Conservation (phyloP, 2,329 filamentous ascomycete species). For the Metarhizium robertsii region DNA sequence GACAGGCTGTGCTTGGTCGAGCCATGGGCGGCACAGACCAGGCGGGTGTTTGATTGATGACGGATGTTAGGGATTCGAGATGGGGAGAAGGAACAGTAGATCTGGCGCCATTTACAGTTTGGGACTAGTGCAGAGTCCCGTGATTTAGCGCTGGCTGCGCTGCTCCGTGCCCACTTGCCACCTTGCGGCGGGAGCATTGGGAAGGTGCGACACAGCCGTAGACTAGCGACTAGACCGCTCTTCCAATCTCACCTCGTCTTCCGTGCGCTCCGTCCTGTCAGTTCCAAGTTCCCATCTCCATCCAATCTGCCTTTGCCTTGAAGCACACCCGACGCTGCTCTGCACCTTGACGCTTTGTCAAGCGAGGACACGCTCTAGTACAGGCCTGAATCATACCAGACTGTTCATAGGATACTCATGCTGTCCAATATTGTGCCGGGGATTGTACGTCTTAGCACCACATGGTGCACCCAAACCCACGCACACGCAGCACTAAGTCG, state of each 20-base stretch:
- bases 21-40: not conserved
- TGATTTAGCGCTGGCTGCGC: not conserved
- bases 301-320: not conserved
- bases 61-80: not conserved
- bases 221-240: not conserved
- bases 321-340: not conserved
- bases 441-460: not conserved
- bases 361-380: not conserved
- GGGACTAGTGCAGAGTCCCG: constrained; percentile 2
- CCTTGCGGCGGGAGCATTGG: not conserved
- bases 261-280: not conserved
- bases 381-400: too few species aligned
- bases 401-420: too few species aligned
- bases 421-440: too few species aligned
- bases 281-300: not conserved
- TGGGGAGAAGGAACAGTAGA: not conserved
- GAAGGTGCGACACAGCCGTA: constrained; percentile 1
- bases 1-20: too few species aligned
- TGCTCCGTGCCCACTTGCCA: not conserved
- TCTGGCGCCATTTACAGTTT: not conserved
- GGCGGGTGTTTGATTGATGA: constrained; percentile 1
- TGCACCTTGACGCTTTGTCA: not conserved
- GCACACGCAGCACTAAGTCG: not conserved
- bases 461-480: not conserved
- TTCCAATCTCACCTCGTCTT: not conserved